These are phyloP conservation scores for Amanita rimosa DNA, from an alignment of 768 basidiomycete genomes.

Conservation along the genomic window DNA sequence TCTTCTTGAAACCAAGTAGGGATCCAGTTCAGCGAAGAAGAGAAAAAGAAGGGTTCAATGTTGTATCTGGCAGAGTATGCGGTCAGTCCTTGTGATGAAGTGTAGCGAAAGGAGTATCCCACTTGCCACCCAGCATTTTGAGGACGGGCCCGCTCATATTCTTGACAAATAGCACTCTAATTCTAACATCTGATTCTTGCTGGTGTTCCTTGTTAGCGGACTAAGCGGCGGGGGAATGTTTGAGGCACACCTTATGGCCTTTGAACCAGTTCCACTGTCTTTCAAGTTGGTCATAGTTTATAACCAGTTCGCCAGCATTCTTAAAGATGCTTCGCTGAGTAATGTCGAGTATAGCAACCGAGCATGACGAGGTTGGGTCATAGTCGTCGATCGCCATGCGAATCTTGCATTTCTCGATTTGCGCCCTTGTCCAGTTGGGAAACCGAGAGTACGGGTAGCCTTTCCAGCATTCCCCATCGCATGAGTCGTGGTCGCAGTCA, in stretches of 20 bases:
- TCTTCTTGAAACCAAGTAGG: slow-evolving; percentile 54
- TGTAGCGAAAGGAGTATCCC: slow-evolving; percentile 3
- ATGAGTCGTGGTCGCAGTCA: slow-evolving; percentile 24
- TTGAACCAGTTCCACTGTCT: slow-evolving; percentile 27
- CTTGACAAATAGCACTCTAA: slow-evolving; percentile 41
- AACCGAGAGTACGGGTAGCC: slow-evolving; percentile 35
- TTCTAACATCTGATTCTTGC: slow-evolving; percentile 24
- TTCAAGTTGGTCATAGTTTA: slow-evolving; percentile 13
- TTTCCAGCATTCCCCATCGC: slow-evolving; percentile 25
- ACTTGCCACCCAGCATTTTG: slow-evolving; percentile 53
- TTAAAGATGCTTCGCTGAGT: slow-evolving; percentile 25
- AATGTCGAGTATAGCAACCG: slow-evolving; percentile 31
- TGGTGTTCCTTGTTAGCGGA: neutral
- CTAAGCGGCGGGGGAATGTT: neutral
- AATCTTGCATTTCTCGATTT: slow-evolving; percentile 31
- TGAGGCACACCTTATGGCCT: slow-evolving; percentile 20
- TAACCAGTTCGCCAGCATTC: slow-evolving; percentile 13
- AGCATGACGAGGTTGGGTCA: slow-evolving; percentile 15
- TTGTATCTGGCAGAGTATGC: slow-evolving; percentile 22
- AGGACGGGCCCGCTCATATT: slow-evolving; percentile 40
- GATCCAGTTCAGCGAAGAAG: slow-evolving; percentile 57
- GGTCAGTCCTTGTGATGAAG: slow-evolving; percentile 7
- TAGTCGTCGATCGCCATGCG: slow-evolving; percentile 22
- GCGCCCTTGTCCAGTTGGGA: slow-evolving; percentile 43
- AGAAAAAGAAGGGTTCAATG: slow-evolving; percentile 60